Percentiles rank a stretch among this genome's conserved stretches.
Conservation (phyloP, 345 rosid species). For the Eutrema japonicum region DNA sequence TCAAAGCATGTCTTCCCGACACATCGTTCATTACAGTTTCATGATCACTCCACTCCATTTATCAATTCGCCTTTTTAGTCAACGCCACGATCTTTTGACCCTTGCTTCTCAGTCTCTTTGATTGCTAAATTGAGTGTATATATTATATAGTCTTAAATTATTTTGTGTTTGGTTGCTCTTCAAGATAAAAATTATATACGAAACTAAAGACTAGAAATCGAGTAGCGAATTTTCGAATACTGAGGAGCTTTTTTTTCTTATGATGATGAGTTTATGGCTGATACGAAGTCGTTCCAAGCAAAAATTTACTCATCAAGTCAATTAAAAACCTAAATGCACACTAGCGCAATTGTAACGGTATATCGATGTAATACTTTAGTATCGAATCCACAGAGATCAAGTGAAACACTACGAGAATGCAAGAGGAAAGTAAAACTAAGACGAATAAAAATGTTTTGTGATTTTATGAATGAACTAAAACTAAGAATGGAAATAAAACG, state of each 20-base stretch:
- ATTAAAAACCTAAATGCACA: too few relatives aligned
- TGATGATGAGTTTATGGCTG: background rate
- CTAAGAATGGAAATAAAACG: too few relatives aligned
- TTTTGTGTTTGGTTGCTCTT: background rate
- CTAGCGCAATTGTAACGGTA: too few relatives aligned
- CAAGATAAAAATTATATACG: background rate
- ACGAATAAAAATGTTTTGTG: too few relatives aligned
- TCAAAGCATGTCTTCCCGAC: conserved; percentile 36
- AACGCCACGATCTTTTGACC: conserved; percentile 30
- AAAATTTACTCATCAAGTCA: too few relatives aligned
- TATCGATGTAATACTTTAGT: too few relatives aligned
- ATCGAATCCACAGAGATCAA: too few relatives aligned
- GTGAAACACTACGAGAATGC: too few relatives aligned
- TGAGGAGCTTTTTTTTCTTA: background rate
- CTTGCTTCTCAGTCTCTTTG: conserved; percentile 21
- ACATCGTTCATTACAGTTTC: conserved; percentile 36
- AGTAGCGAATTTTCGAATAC: background rate
- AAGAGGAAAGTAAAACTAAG: too few relatives aligned
- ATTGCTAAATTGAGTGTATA: background rate
- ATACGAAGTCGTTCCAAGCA: background rate
- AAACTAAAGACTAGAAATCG: background rate
- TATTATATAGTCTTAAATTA: background rate
- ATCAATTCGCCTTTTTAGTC: conserved; percentile 21
- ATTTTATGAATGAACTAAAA: too few relatives aligned
- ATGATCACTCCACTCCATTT: conserved; percentile 26